Evolutionary conservation across 2,329 filamentous ascomycete species (phyloP), one percentile per base, ranked within the genome.

Genomic region (Sordariomycetes sp.): DNA sequence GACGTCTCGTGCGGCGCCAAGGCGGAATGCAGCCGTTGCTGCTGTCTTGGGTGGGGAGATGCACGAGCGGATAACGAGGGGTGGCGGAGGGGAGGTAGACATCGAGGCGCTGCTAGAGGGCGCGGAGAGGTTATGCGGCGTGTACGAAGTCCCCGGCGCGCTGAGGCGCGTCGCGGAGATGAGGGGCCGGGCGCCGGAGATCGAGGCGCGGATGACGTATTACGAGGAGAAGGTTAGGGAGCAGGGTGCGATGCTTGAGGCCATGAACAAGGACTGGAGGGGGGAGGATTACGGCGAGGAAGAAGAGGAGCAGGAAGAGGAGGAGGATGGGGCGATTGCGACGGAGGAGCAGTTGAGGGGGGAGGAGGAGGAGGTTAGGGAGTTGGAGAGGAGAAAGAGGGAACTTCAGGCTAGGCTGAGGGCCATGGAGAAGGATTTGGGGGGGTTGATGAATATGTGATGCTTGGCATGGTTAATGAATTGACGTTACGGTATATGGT

Each of bases 31-130:
- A 2, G 91, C 91, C 10, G 91, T 97, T 2, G 89, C 91, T 2
- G 89, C 90, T 8, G 90, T 97, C 0, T 73, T 97, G 10, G 94
- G 94, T 5, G 86, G 85, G 0, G 88, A 95, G 62, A 81, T 97
- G 68, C 90, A 96, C 68, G 84, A 89, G 52, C 81, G 87, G 67
- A 90, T 96, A 74, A 61, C 81, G 71, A 61, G 77, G 67, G 79
- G 77, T 53, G 73, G 72, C 51, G 81, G 78, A 61, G 86, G 85
- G 10, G 90, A 95, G 25, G 78, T 96, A 2, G 89, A 97, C 68
- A 84, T 97, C 2, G 89, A 95, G 65, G 78, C 95, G 1, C 73
- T 99, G 34, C 77, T 99, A 24, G 78, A 81, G 56, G 91, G 92
- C 1, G 92, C 91, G 0, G 90, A 96, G 75, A 96, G 90, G 75